A percentile compares a stretch with the other conserved stretches of the same genome.
Evolutionary conservation across 306 rosid genomes (phyloP).

Genomic region (Fragaria nilgerrensis): DNA sequence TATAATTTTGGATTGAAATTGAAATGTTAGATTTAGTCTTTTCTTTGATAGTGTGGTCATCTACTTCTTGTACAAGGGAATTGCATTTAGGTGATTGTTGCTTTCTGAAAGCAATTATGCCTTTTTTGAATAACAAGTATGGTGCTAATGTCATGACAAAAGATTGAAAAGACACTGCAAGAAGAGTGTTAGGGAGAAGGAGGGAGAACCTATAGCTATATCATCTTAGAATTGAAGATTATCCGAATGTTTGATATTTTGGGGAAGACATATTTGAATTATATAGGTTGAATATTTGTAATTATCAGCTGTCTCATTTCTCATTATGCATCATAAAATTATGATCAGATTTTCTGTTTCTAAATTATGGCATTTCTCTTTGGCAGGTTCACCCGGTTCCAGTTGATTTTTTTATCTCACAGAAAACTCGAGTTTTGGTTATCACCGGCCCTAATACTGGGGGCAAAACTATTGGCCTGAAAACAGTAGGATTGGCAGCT

Average conservation of each 20-base stretch:
- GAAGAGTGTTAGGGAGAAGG: constrained; percentile 22
- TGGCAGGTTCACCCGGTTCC: constrained; percentile 69
- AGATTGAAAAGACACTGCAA: constrained; percentile 6
- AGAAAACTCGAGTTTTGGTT: constrained; percentile 67
- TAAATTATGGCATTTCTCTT: constrained; percentile 11
- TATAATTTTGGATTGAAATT: not conserved
- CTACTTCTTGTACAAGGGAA: not conserved
- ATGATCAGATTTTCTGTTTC: constrained; percentile 9
- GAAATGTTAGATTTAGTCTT: not conserved
- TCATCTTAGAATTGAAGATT: constrained; percentile 25
- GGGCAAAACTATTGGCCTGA: constrained; percentile 90
- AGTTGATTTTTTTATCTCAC: constrained; percentile 69
- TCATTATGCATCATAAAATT: constrained; percentile 24
- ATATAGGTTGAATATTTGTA: constrained; percentile 6
- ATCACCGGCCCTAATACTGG: constrained; percentile 97
- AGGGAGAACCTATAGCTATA: constrained; percentile 21
- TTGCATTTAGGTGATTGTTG: constrained; percentile 19
- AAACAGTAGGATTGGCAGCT: constrained; percentile 91
- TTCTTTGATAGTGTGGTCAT: not conserved
- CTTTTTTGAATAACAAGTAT: not conserved
- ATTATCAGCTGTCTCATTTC: constrained; percentile 4
- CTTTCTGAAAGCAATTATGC: not conserved
- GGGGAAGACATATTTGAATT: not conserved
- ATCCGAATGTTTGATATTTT: not conserved
- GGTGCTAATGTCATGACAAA: not conserved